Percentiles rank a stretch among this genome's conserved stretches.
These are phyloP conservation scores for Rhodosporidiobolus odoratus DNA, from an alignment of 768 basidiomycete species.

Conservation along the genomic window DNA sequence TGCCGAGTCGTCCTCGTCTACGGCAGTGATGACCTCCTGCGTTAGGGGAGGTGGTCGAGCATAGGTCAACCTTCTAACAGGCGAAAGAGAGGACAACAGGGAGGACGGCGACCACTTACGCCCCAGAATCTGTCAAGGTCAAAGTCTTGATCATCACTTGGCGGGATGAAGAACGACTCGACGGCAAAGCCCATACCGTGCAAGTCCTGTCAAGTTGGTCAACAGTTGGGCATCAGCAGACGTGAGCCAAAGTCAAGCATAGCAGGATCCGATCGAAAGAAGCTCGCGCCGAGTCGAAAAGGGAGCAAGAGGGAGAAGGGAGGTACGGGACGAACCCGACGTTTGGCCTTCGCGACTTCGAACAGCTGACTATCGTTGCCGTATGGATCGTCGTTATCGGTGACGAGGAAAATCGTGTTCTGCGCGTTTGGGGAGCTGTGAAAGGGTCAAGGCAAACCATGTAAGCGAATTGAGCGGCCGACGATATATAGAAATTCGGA, in stretches of 20 bases:
- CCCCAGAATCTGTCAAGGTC: constrained; percentile 71
- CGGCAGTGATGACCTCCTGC: constrained; percentile 11
- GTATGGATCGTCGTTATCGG: constrained; percentile 73
- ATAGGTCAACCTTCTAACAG: no score
- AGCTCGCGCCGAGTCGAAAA: no score
- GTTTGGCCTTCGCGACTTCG: constrained; percentile 14
- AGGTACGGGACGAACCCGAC: constrained; percentile 14
- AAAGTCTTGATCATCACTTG: constrained; percentile 59
- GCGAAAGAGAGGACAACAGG: background rate
- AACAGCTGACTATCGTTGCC: constrained; percentile 8
- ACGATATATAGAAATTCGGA: background rate
- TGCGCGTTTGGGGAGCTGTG: constrained; percentile 61
- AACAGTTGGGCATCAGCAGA: no score
- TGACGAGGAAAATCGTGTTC: constrained; percentile 90
- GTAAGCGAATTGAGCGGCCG: background rate
- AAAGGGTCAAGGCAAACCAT: constrained; percentile 48
- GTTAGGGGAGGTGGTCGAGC: background rate
- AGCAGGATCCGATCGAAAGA: background rate
- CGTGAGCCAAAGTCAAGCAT: no score
- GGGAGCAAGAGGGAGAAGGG: no score
- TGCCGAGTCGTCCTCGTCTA: constrained; percentile 10
- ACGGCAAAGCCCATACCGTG: constrained; percentile 69
- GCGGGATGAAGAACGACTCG: constrained; percentile 84
- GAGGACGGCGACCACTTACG: constrained; percentile 7
- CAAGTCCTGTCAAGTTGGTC: constrained; percentile 64